Percentiles rank a stretch among this genome's conserved stretches.
Evolutionary conservation across 2,329 filamentous ascomycete genomes (phyloP).

Genomic region (Neocucurbitaria cava): DNA sequence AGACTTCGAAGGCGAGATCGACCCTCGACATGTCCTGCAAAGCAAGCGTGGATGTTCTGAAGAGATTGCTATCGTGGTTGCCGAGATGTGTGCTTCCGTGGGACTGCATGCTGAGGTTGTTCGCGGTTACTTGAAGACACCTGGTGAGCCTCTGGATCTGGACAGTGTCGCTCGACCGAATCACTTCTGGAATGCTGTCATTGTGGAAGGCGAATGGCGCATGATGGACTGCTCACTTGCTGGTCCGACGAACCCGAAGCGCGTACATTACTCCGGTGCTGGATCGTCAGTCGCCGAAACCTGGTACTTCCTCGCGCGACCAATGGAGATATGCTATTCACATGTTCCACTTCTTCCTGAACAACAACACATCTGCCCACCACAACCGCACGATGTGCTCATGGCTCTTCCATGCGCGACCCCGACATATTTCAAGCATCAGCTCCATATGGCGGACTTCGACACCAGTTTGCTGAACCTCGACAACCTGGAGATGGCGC

Average conservation of each 20-base stretch:
- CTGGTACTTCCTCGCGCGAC: constrained; percentile 94
- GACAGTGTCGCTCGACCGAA: constrained; percentile 86
- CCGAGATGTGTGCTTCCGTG: constrained; percentile 92
- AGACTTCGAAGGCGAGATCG: constrained; percentile 83
- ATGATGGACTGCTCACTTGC: constrained; percentile 94
- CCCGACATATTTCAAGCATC: constrained; percentile 85
- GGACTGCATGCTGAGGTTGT: constrained; percentile 88
- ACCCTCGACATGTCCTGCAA: constrained; percentile 83
- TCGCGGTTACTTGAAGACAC: constrained; percentile 86
- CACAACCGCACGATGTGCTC: constrained; percentile 83
- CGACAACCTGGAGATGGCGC: constrained; percentile 91
- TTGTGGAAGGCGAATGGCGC: constrained; percentile 94
- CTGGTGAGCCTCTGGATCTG: constrained; percentile 77
- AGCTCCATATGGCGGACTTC: constrained; percentile 82
- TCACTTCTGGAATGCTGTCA: constrained; percentile 96
- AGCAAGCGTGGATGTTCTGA: constrained; percentile 83
- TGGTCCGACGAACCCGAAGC: constrained; percentile 85
- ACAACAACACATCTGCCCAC: constrained; percentile 92
- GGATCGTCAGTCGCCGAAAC: constrained; percentile 75
- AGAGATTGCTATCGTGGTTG: constrained; percentile 86
- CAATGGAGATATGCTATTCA: constrained; percentile 91
- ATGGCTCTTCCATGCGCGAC: constrained; percentile 86
- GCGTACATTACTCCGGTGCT: constrained; percentile 77
- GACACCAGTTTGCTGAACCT: constrained; percentile 86
- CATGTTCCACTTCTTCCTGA: constrained; percentile 87